Percentiles rank a stretch among this genome's conserved stretches.
Evolutionary conservation across 495 filamentous ascomycete genomes (phyloP).

Genomic region (Cenococcum geophilum): DNA sequence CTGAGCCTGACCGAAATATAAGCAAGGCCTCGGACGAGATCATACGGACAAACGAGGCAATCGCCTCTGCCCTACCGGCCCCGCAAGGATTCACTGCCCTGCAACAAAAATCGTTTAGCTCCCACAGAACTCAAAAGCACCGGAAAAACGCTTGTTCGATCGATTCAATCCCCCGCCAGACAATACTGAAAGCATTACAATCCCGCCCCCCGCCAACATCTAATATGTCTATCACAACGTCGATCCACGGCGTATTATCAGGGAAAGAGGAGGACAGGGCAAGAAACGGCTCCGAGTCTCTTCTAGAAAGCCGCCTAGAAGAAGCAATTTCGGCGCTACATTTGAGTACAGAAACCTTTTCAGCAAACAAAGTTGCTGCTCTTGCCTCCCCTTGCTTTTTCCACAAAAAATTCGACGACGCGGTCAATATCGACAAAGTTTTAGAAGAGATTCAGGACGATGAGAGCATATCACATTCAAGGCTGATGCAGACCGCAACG

Average conservation of each 20-base stretch:
- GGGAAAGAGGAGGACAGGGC: constrained; percentile 11
- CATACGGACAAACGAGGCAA: constrained; percentile 3
- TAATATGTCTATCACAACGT: constrained; percentile 43
- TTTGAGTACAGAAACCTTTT: constrained; percentile 12
- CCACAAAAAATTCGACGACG: constrained; percentile 92
- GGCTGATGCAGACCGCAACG: constrained; percentile 88
- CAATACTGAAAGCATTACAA: constrained; percentile 80
- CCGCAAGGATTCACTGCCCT: constrained; percentile 22
- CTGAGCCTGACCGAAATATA: neutral
- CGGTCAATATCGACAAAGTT: constrained; percentile 89
- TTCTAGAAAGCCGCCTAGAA: constrained; percentile 14
- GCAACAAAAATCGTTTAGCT: constrained; percentile 41
- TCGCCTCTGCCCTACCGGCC: constrained; percentile 11
- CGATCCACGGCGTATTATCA: constrained; percentile 14
- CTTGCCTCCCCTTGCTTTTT: constrained; percentile 94
- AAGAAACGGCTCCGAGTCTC: constrained; percentile 9
- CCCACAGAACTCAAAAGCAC: constrained; percentile 43
- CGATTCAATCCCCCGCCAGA: constrained; percentile 73
- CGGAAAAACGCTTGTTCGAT: constrained; percentile 53
- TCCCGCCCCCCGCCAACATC: constrained; percentile 61
- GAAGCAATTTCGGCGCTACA: constrained; percentile 23
- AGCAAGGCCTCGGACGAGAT: constrained; percentile 1
- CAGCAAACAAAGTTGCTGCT: constrained; percentile 51
- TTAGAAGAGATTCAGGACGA: constrained; percentile 89
- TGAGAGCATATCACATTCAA: constrained; percentile 84